Base-by-base conservation (phyloP, 2,329 filamentous ascomycete genomes). In the Neurospora sp. region DNA sequence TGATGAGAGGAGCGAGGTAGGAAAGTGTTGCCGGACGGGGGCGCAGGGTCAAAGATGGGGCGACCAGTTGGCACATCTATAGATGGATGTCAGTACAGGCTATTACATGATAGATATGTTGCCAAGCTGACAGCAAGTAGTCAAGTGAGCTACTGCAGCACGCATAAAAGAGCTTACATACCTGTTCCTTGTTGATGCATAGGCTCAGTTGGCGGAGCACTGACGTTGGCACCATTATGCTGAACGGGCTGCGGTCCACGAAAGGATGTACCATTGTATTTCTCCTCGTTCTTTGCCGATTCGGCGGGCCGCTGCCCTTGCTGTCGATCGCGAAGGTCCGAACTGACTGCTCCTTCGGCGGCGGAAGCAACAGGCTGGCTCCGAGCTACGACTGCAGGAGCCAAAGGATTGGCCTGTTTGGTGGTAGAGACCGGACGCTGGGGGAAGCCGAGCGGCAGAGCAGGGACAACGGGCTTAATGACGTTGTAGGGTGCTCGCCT, bases 381-480 rank as follows among this genome's bases (percentile, higher is more conserved):
- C 38, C 69, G 70, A 36, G 58, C 52, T n/a, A 39, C 9, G 40
- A 13, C 33, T 38, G 40, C 38, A 46, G 33, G 23, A 23, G 72
- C 38, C 28, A 71, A 43, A 9, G 67, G 68, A 15, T 72, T 39
- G 15, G 52, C 15, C 33, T 69, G 72, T 66, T 73, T 74, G 62
- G 43, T 70, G 15, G 67, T 38, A 1, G 52, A 62, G 28, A 36
- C 23, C 28, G 72, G 73, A 13, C 75, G 74, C 67, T 76, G 74
- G 15, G 72, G 71, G 67, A 73, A 77, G 68, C 71, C 73, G 46
- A 76, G 73, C 36, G 76, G 76, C 19, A 77, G 66, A 17, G 72
- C 76, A n/a, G 76, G 76, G 62, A 77, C 71, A 38, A 77, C 72
- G 11, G 72, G 70, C 66, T 72, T 73, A 17, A 33, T 62, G 52